A percentile compares a stretch with the other conserved stretches of the same genome.
Conservation (phyloP, 305 asterid species). For the Ilex paraguariensis region DNA sequence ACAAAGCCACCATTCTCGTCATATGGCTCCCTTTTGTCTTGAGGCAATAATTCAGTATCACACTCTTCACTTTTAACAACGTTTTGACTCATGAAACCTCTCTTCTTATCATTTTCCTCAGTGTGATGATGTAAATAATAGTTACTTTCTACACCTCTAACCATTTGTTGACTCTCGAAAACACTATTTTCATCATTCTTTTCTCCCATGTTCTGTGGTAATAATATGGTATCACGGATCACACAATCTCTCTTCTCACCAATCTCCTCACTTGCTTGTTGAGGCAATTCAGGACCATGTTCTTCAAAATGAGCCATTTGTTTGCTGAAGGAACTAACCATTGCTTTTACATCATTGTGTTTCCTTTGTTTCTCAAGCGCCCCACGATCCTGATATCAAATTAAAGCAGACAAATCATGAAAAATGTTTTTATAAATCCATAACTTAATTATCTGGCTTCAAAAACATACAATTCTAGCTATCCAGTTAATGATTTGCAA, state of each 20-base stretch:
- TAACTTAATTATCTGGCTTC: too few species aligned
- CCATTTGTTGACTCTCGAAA: not conserved
- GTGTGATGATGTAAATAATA: constrained; percentile 15
- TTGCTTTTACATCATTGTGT: constrained; percentile 16
- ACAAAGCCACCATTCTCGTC: constrained; percentile 6
- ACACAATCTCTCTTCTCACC: constrained; percentile 15
- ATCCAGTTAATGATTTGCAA: too few species aligned
- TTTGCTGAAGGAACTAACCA: constrained; percentile 11
- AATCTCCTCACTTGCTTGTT: constrained; percentile 21
- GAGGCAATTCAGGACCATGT: constrained; percentile 19
- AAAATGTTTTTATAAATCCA: too few species aligned
- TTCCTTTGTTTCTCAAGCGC: constrained; percentile 6
- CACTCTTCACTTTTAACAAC: constrained; percentile 19
- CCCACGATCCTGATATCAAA: constrained; percentile 11
- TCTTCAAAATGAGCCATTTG: constrained; percentile 29
- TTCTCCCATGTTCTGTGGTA: constrained; percentile 13
- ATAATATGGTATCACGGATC: constrained; percentile 17
- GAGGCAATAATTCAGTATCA: constrained; percentile 12
- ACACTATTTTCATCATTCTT: too few species aligned
- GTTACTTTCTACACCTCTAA: not conserved
- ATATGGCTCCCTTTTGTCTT: constrained; percentile 14
- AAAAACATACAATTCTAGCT: too few species aligned
- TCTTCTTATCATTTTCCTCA: constrained; percentile 25
- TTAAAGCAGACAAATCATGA: too few species aligned
- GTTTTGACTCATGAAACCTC: constrained; percentile 15